phyloP scores from a whole-genome alignment of 139 green algal species.

The Coccomyxa sp. region DNA sequence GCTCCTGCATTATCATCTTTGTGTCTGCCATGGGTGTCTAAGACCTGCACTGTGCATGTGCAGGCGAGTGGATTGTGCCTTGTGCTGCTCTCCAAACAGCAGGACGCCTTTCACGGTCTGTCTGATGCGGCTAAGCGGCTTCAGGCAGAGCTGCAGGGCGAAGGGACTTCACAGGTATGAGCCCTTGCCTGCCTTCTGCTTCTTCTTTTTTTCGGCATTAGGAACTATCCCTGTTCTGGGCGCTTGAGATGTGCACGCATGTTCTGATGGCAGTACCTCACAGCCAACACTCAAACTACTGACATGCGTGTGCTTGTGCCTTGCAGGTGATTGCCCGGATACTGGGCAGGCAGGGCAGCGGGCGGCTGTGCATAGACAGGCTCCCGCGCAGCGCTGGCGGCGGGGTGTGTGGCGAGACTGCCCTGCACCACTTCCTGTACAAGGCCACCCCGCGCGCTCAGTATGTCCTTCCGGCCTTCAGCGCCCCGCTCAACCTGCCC shows the following conservation, averaged over 20 bases:
- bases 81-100: slow-evolving; percentile 36
- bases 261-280: neutral
- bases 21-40: neutral
- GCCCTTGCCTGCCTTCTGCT: neutral
- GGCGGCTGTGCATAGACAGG: slow-evolving; percentile 7
- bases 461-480: slow-evolving; percentile 14
- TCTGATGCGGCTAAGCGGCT: slow-evolving; percentile 41
- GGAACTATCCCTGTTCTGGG: neutral
- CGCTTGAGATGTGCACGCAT: neutral
- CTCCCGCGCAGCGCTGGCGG: slow-evolving; percentile 20
- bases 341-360: neutral
- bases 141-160: slow-evolving; percentile 14
- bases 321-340: slow-evolving; percentile 17
- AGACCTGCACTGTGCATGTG: neutral
- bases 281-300: neutral
- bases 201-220: neutral
- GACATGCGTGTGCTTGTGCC: neutral
- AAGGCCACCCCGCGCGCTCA: slow-evolving; percentile 4
- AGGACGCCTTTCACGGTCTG: slow-evolving; percentile 20
- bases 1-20: neutral
- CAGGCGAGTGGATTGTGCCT: slow-evolving; percentile 34
- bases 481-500: neutral
- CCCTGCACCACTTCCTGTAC: slow-evolving; percentile 52
- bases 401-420: slow-evolving; percentile 33
- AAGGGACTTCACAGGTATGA: neutral